Evolutionary conservation across 352 stramenopile species (phyloP).

Genomic region (Phytophthora citrophthora): DNA sequence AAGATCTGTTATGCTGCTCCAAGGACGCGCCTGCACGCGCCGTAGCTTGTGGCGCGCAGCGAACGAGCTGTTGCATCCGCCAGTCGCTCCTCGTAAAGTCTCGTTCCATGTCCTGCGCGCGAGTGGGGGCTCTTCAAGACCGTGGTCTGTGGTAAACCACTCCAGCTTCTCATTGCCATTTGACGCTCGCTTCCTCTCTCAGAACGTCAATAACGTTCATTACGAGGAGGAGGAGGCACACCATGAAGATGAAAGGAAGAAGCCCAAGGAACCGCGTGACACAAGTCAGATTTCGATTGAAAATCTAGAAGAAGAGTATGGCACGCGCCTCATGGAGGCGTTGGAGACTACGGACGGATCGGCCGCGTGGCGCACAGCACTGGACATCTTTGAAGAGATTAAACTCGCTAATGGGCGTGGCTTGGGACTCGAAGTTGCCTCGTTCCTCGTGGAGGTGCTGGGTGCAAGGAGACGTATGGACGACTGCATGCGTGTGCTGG

Average conservation of each 20-base stretch:
- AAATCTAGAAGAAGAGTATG: conserved; percentile 33
- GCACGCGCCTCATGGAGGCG: conserved; percentile 29
- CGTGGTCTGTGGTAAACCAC: conserved; percentile 1
- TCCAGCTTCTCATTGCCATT: conserved; percentile 1
- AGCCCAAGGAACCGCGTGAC: conserved; percentile 7
- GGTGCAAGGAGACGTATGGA: conserved; percentile 43
- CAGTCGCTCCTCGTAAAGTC: neutral
- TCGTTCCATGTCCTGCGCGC: neutral
- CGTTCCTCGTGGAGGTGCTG: conserved; percentile 70
- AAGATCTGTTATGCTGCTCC: conserved; percentile 24
- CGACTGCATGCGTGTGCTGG: conserved; percentile 72
- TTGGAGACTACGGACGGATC: conserved; percentile 43
- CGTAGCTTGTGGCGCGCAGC: conserved; percentile 22
- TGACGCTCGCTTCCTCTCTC: conserved; percentile 29
- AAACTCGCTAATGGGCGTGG: conserved; percentile 37
- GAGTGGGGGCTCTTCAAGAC: neutral
- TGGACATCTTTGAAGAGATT: conserved; percentile 67
- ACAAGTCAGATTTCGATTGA: conserved; percentile 24
- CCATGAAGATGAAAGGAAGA: neutral
- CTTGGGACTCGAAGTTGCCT: conserved; percentile 53
- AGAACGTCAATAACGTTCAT: conserved; percentile 12
- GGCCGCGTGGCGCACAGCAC: conserved; percentile 42
- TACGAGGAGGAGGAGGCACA: conserved; percentile 14
- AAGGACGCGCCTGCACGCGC: conserved; percentile 19
- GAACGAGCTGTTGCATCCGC: conserved; percentile 14